phyloP scores from a whole-genome alignment of 2,329 filamentous ascomycete species.

The Botrytis fragariae region DNA sequence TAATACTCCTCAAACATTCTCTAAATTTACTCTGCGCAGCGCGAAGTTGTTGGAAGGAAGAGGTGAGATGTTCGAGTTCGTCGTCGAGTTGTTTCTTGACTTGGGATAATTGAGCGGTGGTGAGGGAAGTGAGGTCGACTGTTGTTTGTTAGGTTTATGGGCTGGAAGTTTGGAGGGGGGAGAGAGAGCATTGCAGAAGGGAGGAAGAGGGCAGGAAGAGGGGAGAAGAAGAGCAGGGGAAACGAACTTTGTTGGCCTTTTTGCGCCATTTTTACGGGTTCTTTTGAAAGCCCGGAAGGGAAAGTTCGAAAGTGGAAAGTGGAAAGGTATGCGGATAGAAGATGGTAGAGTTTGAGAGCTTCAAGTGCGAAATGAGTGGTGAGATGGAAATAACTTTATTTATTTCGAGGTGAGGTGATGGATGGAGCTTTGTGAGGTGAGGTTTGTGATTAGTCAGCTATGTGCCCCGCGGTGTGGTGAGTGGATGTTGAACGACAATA shows the following conservation, averaged over 20 bases:
- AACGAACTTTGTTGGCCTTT: constrained; percentile 1
- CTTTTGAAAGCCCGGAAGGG: too few species aligned
- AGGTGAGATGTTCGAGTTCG: constrained; percentile 90
- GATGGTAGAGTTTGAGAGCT: neutral
- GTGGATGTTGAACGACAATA: neutral
- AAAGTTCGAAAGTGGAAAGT: too few species aligned
- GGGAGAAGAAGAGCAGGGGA: neutral
- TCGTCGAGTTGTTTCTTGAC: constrained; percentile 96
- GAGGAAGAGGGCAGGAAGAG: too few species aligned
- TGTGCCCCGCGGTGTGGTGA: neutral
- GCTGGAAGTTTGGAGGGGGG: neutral
- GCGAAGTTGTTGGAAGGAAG: constrained; percentile 85
- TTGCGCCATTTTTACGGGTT: neutral
- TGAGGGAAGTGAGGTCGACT: constrained; percentile 73
- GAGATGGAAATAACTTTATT: neutral
- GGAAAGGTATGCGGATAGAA: neutral
- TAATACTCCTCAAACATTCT: constrained; percentile 81
- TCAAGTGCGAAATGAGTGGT: neutral
- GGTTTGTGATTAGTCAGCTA: neutral
- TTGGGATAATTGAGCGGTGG: constrained; percentile 78
- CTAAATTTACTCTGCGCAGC: constrained; percentile 88
- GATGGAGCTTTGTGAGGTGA: neutral
- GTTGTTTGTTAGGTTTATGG: neutral
- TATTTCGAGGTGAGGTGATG: neutral
- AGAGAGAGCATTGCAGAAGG: neutral